Evolutionary conservation across 1,284 basidiomycete species (phyloP), one percentile per base, ranked within the genome.

Genomic region (Fistulina hepatica): DNA sequence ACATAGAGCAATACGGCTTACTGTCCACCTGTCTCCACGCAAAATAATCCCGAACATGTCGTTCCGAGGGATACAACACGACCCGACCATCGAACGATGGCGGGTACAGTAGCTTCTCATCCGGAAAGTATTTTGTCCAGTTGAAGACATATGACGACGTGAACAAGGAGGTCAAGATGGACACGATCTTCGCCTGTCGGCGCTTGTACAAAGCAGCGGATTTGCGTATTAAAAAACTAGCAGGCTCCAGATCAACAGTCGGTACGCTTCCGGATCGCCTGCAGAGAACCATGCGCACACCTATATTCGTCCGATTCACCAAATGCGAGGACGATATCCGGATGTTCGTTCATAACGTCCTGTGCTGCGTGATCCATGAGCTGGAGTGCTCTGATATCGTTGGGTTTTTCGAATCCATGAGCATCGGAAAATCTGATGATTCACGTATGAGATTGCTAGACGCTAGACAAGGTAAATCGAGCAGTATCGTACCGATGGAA

Each of bases 291-390:
- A n/a, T n/a, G n/a, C 25, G 53, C 69, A 43, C 47, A 84, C 90
- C 90, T 95, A 61, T 78, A 97, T 60, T 98, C 95, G 58, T 98
- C 95, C 27, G 90, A 94, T 64, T 98, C 89, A 2, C 94, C 94
- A 56, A 95, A 98, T 0, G 74, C 94, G 21, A 93, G 68, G 5
- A 89, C 63, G 36, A 94, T 73, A 53, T 93, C 89, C 31, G 74
- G 71, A 52, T 83, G 81, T 52, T 82, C 78, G 24, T 78, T 62
- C 83, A 98, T 85, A 23, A 95, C 71, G 31, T 76, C 65, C 46
- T 68, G 67, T 0, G 95, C 94, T 0, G 92, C 89, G 41, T 75
- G 71, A 55, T 99, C 93, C 94, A 98, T 97, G 27, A 98, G 71
- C 45, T 80, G 60, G 6, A 99, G 67, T 0, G 93, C 94, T 13